Base-by-base conservation (phyloP, 768 basidiomycete genomes). In the Russula emetica region DNA sequence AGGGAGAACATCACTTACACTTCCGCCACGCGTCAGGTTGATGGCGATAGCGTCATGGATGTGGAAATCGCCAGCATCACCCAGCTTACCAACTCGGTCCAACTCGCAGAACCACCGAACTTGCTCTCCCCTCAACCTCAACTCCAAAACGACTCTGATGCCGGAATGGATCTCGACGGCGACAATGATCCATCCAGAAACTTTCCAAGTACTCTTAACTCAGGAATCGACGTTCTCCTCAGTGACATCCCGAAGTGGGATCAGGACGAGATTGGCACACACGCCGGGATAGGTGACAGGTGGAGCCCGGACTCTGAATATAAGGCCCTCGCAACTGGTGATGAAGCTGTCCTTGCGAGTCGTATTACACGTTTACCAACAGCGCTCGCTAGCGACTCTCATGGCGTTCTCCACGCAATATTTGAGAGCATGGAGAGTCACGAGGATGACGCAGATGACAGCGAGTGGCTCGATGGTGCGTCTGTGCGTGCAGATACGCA, bases 401-500 rank as follows among this genome's bases (percentile, higher is more conserved):
- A 4, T 55, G 38, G 42, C 16, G 38, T n/a, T 34, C 30, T 44
- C 40, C 26, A 30, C 5, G 11, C 40, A 2, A 30, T 56, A 10
- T 56, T 44, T 18, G 22, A 30, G 45, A 36, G 3, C 22, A 7
- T 34, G 9, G 45, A 20, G 8, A 26, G 34, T 6, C 58, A 22
- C 32, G 58, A 58, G 45, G 58, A 58, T 24, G 58, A 58, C 22
- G 30, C 13, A 1, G 57, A 58, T 30, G 57, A 58, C 24, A 36
- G 32, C 47, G 58, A 58, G 34, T 58, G 58, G 58, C 58, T 58
- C 24, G 58, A 58, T 14, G 26, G 32, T 28, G 44, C 9, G 14
- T 58, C 58, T 24, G 58, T 58, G 32, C 45, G 58, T 36, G 58
- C 58, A 14, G 58, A 58, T 22, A 58, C 58, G 14, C 58, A 58